phyloP scores from a whole-genome alignment of 2,329 filamentous ascomycete species.

The Ceratocystis albifundus region DNA sequence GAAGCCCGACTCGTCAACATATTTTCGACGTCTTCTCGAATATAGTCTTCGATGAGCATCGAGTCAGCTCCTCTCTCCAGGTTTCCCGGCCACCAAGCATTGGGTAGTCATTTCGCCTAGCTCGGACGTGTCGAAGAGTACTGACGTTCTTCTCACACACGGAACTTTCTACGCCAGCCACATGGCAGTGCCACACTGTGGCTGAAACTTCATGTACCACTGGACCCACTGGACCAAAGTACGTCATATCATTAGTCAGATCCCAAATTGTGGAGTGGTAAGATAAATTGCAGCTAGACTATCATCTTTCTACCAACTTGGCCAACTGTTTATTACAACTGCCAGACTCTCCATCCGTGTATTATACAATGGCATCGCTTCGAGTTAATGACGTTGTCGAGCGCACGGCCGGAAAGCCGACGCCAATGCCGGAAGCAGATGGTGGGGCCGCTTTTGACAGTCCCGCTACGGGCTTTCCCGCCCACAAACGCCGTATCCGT shows the following conservation, averaged over 20 bases:
- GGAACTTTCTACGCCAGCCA: no score
- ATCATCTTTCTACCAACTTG: background rate
- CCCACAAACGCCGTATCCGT: slow-evolving; percentile 64
- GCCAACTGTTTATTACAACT: background rate
- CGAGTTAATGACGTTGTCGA: slow-evolving; percentile 70
- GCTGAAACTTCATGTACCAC: no score
- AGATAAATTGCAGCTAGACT: background rate
- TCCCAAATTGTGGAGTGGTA: background rate
- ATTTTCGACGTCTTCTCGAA: no score
- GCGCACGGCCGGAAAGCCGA: slow-evolving; percentile 37
- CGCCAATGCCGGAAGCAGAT: slow-evolving; percentile 47
- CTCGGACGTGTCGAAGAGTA: no score
- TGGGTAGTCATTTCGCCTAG: no score
- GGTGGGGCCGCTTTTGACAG: slow-evolving; percentile 42
- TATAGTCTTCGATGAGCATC: no score
- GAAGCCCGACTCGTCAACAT: no score
- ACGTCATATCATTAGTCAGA: slow-evolving; percentile 4
- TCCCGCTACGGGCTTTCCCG: slow-evolving; percentile 65
- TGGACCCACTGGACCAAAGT: no score
- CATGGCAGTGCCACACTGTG: no score
- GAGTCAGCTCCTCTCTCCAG: no score
- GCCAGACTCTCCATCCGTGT: background rate
- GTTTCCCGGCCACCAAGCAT: no score
- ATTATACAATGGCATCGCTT: slow-evolving; percentile 31
- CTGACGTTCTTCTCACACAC: no score